phyloP scores from a whole-genome alignment of 768 basidiomycete genomes.

The Leccinum imitatum region DNA sequence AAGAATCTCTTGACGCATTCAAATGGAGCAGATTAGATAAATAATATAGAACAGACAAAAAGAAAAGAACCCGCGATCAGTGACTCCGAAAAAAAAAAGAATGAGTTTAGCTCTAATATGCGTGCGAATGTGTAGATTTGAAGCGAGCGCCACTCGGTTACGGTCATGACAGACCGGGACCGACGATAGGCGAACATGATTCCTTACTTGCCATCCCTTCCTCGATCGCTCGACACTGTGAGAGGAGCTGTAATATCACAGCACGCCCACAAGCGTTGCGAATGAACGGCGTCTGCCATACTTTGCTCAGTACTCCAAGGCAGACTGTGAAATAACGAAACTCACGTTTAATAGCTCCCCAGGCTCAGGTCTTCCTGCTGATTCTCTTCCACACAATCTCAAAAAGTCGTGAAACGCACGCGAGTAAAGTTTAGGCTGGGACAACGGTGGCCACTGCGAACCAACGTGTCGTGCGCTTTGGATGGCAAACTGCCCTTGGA shows the following conservation, averaged over 20 bases:
- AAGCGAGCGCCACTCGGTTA: background rate
- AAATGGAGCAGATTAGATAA: too few species aligned
- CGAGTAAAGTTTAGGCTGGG: slow-evolving; percentile 59
- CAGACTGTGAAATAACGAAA: background rate
- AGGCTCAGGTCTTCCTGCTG: slow-evolving; percentile 53
- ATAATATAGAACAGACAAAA: too few species aligned
- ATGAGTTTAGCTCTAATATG: too few species aligned
- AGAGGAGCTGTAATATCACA: slow-evolving; percentile 65
- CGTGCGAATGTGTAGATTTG: too few species aligned
- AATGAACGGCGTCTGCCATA: slow-evolving; percentile 56
- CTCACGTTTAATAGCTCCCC: slow-evolving; percentile 59
- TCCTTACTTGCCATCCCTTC: slow-evolving; percentile 32
- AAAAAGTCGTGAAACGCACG: slow-evolving; percentile 74
- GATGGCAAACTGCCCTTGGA: slow-evolving; percentile 27
- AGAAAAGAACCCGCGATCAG: too few species aligned
- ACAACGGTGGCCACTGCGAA: slow-evolving; percentile 64
- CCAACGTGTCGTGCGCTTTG: slow-evolving; percentile 46
- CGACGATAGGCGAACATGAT: background rate
- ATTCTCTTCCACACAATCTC: slow-evolving; percentile 61
- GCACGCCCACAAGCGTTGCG: slow-evolving; percentile 66
- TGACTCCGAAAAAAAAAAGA: too few species aligned
- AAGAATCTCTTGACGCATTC: too few species aligned
- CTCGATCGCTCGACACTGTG: slow-evolving; percentile 69
- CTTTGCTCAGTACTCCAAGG: slow-evolving; percentile 6
- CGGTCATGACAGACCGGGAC: background rate